Evolutionary conservation across 1,284 basidiomycete species (phyloP).

Genomic region (Ganoderma resinaceum): DNA sequence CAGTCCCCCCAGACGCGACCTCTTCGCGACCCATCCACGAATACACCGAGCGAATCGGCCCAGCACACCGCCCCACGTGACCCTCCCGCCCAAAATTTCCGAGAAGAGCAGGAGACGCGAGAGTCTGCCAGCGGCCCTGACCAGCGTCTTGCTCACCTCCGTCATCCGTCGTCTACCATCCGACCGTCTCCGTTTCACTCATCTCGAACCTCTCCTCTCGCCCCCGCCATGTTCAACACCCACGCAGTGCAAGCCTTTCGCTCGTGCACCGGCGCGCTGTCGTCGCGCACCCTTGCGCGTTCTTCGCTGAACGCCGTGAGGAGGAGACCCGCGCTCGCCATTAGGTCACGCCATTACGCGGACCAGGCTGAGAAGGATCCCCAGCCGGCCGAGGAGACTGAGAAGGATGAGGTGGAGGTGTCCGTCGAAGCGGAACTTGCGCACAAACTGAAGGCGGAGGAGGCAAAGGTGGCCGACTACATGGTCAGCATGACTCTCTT

Average conservation of each 20-base stretch:
- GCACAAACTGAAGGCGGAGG: conserved; percentile 71
- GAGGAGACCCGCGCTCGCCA: conserved; percentile 36
- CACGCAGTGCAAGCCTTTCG: conserved; percentile 60
- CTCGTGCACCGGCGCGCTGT: conserved; percentile 60
- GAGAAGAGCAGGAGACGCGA: conserved; percentile 15
- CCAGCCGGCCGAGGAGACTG: conserved; percentile 34
- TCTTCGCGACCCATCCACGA: conserved; percentile 7
- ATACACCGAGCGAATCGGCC: conserved; percentile 12
- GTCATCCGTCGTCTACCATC: conserved; percentile 27
- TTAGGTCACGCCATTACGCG: conserved; percentile 53
- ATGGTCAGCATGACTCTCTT: conserved; percentile 53
- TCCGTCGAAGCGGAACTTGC: conserved; percentile 46
- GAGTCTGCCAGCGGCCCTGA: conserved; percentile 14
- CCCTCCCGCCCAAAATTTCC: conserved; percentile 28
- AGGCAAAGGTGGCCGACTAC: conserved; percentile 75
- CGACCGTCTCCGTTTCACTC: conserved; percentile 23
- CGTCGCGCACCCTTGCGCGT: conserved; percentile 51
- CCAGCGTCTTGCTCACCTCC: conserved; percentile 33
- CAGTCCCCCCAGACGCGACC: conserved; percentile 6
- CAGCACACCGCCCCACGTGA: conserved; percentile 29
- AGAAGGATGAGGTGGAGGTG: conserved; percentile 32
- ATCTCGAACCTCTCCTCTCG: conserved; percentile 16
- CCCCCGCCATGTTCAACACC: conserved; percentile 53
- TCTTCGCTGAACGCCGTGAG: conserved; percentile 40
- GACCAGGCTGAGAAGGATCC: conserved; percentile 49